A percentile compares a stretch with the other conserved stretches of the same genome.
phyloP scores from a whole-genome alignment of 306 rosid species.

The Lathyrus aphaca region DNA sequence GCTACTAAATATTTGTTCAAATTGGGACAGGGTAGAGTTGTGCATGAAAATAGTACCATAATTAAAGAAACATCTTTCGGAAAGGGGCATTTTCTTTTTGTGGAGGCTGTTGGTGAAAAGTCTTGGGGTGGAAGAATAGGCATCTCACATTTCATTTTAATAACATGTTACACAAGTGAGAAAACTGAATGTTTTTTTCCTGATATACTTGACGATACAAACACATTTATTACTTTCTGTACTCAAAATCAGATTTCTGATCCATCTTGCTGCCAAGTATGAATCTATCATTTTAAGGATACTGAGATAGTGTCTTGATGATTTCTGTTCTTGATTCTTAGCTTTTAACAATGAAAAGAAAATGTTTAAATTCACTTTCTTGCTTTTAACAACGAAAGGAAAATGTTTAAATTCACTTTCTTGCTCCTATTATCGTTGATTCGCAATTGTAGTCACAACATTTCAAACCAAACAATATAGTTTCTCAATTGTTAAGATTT shows the following conservation, averaged over 20 bases:
- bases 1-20: not conserved
- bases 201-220: not conserved
- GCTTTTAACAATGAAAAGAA: conserved; percentile 4
- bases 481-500: not conserved
- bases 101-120: conserved; percentile 1
- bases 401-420: not conserved
- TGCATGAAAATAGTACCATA: not conserved
- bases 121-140: conserved; percentile 1
- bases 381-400: not conserved
- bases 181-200: not conserved
- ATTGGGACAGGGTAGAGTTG: conserved; percentile 2
- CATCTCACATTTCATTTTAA: not conserved
- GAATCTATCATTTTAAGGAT: conserved; percentile 30
- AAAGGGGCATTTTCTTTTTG: conserved; percentile 2
- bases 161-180: conserved; percentile 10
- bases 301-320: conserved; percentile 5
- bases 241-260: conserved; percentile 8
- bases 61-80: conserved; percentile 14
- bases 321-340: conserved; percentile 13
- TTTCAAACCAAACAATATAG: not conserved
- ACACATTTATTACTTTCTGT: not conserved
- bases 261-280: conserved; percentile 25
- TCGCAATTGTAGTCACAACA: not conserved
- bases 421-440: not conserved
- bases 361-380: not conserved